A percentile compares a stretch with the other conserved stretches of the same genome.
phyloP scores from a whole-genome alignment of 192 early-diverging fungal species.

The Phycomyces nitens region DNA sequence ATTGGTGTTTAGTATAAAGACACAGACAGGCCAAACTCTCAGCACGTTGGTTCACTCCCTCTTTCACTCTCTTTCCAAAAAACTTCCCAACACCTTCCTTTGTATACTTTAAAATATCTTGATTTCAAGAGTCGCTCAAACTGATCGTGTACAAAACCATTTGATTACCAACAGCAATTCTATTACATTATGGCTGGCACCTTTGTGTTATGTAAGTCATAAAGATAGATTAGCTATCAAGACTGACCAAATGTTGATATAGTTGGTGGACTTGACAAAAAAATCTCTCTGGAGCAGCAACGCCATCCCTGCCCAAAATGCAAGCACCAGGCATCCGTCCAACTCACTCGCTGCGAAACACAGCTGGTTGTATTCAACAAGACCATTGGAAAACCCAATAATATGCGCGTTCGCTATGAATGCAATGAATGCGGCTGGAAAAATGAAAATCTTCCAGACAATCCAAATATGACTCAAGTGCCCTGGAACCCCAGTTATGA shows the following conservation, averaged over 20 bases:
- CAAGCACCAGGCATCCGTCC: constrained; percentile 21
- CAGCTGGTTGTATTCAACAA: constrained; percentile 31
- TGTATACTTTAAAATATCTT: too few species aligned
- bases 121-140: too few species aligned
- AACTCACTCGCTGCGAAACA: constrained; percentile 32
- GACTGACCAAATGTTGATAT: too few species aligned
- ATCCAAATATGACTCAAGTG: neutral
- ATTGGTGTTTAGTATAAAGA: neutral
- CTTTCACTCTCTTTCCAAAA: too few species aligned
- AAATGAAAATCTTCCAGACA: constrained; percentile 25
- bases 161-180: neutral
- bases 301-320: constrained; percentile 34
- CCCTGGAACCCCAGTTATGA: neutral
- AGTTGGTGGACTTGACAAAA: constrained; percentile 30
- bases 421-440: constrained; percentile 34
- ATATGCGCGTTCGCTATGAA: constrained; percentile 33
- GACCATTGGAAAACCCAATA: constrained; percentile 25
- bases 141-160: neutral
- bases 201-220: neutral
- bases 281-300: constrained; percentile 30
- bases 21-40: too few species aligned
- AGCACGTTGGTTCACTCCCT: too few species aligned
- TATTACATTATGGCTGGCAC: neutral
- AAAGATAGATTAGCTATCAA: too few species aligned
- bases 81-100: too few species aligned